Evolutionary conservation across 805 yeast species (phyloP).

Genomic region (Metschnikowia similis): DNA sequence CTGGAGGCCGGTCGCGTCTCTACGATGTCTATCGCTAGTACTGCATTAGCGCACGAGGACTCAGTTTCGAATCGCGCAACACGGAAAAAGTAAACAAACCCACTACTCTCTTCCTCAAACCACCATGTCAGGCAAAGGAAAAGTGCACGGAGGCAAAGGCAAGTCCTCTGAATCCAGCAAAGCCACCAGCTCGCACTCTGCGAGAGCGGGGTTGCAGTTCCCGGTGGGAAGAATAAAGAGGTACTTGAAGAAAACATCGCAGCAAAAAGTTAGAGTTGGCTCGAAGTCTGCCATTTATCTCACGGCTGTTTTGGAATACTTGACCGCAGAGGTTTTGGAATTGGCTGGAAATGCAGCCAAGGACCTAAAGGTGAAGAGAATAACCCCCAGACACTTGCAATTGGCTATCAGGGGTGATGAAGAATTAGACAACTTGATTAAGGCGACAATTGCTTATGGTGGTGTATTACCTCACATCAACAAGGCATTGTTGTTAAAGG

Average conservation of each 20-base stretch:
- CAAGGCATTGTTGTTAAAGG: slow-evolving; percentile 32
- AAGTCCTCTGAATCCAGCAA: slow-evolving; percentile 74
- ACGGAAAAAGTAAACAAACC: slow-evolving; percentile 16
- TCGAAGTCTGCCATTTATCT: slow-evolving; percentile 67
- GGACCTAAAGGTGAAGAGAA: slow-evolving; percentile 31
- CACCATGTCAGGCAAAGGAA: slow-evolving; percentile 77
- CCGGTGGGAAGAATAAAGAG: slow-evolving; percentile 99
- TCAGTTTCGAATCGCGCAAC: slow-evolving; percentile 4
- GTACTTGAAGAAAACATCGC: slow-evolving; percentile 79
- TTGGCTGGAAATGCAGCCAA: slow-evolving; percentile 32
- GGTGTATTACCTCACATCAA: slow-evolving; percentile 34
- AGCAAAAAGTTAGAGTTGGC: slow-evolving; percentile 78
- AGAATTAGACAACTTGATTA: slow-evolving; percentile 31
- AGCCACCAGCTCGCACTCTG: slow-evolving; percentile 80
- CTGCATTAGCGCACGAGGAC: slow-evolving; percentile 3
- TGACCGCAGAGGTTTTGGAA: slow-evolving; percentile 30
- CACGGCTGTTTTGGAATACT: slow-evolving; percentile 29
- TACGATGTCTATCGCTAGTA: not conserved
- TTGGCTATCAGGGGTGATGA: slow-evolving; percentile 31
- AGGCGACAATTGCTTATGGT: slow-evolving; percentile 31
- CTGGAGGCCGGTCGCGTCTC: not conserved
- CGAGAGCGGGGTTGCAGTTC: slow-evolving; percentile 91
- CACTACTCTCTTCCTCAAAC: slow-evolving; percentile 10
- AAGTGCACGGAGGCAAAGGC: slow-evolving; percentile 96
- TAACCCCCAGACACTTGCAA: slow-evolving; percentile 30